Evolutionary conservation across 306 rosid species (phyloP).

Genomic region (Pyrus betulifolia): DNA sequence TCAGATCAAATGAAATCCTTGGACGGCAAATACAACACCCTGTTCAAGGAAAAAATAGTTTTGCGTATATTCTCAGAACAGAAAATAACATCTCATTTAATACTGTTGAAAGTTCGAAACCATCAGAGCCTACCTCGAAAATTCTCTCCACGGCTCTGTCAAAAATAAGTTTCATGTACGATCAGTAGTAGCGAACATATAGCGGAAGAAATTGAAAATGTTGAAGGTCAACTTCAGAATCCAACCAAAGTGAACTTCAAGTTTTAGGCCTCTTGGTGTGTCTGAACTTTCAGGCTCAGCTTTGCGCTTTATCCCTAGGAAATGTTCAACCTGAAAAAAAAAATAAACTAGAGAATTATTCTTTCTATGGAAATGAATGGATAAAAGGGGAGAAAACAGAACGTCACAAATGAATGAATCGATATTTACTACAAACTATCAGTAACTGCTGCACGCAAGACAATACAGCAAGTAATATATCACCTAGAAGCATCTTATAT

Average conservation of each 20-base stretch:
- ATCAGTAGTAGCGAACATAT: neutral
- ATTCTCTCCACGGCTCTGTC: neutral
- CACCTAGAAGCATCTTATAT: neutral
- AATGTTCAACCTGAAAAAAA: conserved; percentile 77
- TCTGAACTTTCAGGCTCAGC: conserved; percentile 51
- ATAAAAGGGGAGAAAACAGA: neutral
- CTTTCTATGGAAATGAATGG: neutral
- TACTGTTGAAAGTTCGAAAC: neutral
- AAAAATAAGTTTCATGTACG: neutral
- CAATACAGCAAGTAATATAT: neutral
- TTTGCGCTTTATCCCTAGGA: conserved; percentile 87
- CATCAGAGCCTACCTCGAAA: neutral
- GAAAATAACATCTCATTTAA: neutral
- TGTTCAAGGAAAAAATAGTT: neutral
- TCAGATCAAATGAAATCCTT: neutral
- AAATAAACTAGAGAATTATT: neutral
- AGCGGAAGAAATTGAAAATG: neutral
- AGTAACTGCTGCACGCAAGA: neutral
- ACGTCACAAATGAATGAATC: neutral
- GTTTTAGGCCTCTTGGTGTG: conserved; percentile 49
- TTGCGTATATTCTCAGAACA: neutral
- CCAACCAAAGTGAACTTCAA: conserved; percentile 21
- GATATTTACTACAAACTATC: neutral
- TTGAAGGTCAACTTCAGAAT: conserved; percentile 10
- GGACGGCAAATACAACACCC: neutral